Evolutionary conservation across 1,139 yeast genomes (phyloP).

Genomic region (Saccharomyces hybrid): DNA sequence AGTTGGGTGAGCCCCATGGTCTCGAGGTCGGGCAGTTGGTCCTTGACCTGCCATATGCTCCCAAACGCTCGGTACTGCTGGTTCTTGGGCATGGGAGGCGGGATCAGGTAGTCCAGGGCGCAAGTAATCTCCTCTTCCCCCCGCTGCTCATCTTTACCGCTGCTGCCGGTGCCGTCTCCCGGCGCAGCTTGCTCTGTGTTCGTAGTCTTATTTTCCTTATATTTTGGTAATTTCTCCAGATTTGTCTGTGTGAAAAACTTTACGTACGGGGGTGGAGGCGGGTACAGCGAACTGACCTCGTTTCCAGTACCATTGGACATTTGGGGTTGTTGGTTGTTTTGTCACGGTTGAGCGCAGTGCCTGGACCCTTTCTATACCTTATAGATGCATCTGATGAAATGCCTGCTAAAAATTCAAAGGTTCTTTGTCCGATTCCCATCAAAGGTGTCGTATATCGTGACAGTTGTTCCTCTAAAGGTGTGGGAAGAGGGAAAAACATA

Average conservation of each 20-base stretch:
- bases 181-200: background rate
- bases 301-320: slow-evolving; percentile 20
- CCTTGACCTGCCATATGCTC: slow-evolving; percentile 65
- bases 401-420: background rate
- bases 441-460: background rate
- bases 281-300: slow-evolving; percentile 56
- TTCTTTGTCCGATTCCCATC: background rate
- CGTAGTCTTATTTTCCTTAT: slow-evolving; percentile 14
- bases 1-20: slow-evolving; percentile 65
- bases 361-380: background rate
- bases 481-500: background rate
- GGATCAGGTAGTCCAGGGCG: slow-evolving; percentile 47
- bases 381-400: background rate
- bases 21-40: slow-evolving; percentile 57
- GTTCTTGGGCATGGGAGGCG: slow-evolving; percentile 57
- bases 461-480: background rate
- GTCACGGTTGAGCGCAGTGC: background rate
- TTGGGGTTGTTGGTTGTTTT: background rate
- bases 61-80: slow-evolving; percentile 73
- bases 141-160: too few relatives aligned
- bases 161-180: too few relatives aligned
- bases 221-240: slow-evolving; percentile 35
- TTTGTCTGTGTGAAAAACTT: slow-evolving; percentile 62
- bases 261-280: slow-evolving; percentile 78
- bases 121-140: slow-evolving; percentile 17